A percentile compares a stretch with the other conserved stretches of the same genome.
Evolutionary conservation across 139 green algal genomes (phyloP).

Genomic region (Trebouxia sp.): DNA sequence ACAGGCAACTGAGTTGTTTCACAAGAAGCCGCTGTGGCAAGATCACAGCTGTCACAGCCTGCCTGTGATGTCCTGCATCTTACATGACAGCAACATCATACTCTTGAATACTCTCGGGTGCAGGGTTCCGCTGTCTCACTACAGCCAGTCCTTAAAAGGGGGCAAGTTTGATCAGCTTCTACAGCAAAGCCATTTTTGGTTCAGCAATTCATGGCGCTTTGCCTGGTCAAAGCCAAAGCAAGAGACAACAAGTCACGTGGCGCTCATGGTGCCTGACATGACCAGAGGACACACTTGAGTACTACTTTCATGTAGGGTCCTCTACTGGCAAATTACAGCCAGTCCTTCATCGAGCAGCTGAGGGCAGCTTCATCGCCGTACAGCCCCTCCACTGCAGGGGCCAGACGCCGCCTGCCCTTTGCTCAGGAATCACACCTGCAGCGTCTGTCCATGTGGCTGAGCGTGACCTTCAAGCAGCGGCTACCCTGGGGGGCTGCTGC

Average conservation of each 20-base stretch:
- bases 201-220: too few species aligned
- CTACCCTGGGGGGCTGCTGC: not conserved
- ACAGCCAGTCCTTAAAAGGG: too few species aligned
- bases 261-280: too few species aligned
- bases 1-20: too few species aligned
- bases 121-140: not conserved
- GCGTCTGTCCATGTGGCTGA: not conserved
- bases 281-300: too few species aligned
- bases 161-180: not conserved
- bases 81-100: too few species aligned
- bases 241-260: too few species aligned
- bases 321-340: conserved; percentile 17
- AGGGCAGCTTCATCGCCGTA: not conserved
- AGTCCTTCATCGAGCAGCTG: conserved; percentile 21
- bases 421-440: not conserved
- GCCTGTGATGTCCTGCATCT: too few species aligned
- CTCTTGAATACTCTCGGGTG: too few species aligned
- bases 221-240: too few species aligned
- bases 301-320: conserved; percentile 22
- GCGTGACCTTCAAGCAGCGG: not conserved
- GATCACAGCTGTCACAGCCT: too few species aligned
- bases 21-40: too few species aligned
- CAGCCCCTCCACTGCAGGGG: not conserved
- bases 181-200: not conserved
- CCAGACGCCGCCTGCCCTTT: not conserved